Evolutionary conservation across 495 filamentous ascomycete species (phyloP).

Genomic region (Aspergillus incahuasiensis): DNA sequence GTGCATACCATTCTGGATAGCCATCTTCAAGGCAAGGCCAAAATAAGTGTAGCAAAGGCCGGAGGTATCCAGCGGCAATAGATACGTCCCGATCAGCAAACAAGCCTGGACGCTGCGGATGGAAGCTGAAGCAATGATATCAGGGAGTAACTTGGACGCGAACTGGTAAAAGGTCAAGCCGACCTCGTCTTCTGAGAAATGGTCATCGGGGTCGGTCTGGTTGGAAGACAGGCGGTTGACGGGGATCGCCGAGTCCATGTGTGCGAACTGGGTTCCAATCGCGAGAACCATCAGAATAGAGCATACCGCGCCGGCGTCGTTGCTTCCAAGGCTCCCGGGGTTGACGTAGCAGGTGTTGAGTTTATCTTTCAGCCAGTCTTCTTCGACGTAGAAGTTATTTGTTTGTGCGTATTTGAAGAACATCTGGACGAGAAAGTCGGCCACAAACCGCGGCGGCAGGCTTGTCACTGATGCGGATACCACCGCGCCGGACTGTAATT

Average conservation of each 20-base stretch:
- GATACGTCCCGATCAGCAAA: constrained; percentile 46
- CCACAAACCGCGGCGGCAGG: constrained; percentile 48
- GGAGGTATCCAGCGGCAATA: constrained; percentile 46
- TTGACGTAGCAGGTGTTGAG: constrained; percentile 43
- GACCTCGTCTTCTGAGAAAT: constrained; percentile 49
- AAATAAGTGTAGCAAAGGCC: constrained; percentile 51
- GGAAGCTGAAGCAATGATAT: constrained; percentile 51
- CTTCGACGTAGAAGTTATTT: constrained; percentile 49
- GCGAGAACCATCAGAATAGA: constrained; percentile 49
- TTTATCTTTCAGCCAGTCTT: constrained; percentile 45
- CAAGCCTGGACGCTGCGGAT: constrained; percentile 50
- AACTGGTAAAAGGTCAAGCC: constrained; percentile 50
- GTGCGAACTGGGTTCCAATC: constrained; percentile 51
- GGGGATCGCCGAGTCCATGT: constrained; percentile 45
- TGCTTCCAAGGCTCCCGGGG: constrained; percentile 36
- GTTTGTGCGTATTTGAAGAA: constrained; percentile 53
- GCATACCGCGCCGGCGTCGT: constrained; percentile 44
- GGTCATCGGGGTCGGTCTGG: constrained; percentile 30
- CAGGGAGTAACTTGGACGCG: constrained; percentile 45
- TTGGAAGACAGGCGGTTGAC: constrained; percentile 34
- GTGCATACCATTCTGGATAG: constrained; percentile 54
- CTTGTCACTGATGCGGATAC: constrained; percentile 40
- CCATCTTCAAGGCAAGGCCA: constrained; percentile 45
- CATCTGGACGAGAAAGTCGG: constrained; percentile 47
- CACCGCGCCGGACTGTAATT: constrained; percentile 41